A percentile compares a stretch with the other conserved stretches of the same genome.
phyloP scores from a whole-genome alignment of 768 basidiomycete genomes.

The Heimioporus sp. region DNA sequence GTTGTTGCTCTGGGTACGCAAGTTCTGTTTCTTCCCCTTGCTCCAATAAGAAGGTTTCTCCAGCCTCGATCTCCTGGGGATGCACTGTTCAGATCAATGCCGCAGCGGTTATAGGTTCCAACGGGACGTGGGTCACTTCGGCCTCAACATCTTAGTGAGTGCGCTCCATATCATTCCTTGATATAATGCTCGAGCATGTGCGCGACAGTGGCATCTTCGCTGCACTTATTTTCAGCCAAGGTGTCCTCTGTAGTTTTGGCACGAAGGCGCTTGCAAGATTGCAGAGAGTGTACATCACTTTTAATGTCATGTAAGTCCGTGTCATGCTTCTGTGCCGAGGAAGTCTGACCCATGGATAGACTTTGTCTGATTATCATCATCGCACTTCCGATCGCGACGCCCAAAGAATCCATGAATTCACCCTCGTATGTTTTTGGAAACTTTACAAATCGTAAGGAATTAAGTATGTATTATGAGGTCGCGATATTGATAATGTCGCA shows the following conservation, averaged over 20 bases:
- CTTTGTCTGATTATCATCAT: conserved; percentile 39
- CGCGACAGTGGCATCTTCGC: conserved; percentile 55
- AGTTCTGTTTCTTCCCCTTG: background rate
- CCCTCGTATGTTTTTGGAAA: conserved; percentile 55
- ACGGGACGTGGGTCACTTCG: conserved; percentile 33
- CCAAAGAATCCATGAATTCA: conserved; percentile 55
- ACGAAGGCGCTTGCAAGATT: conserved; percentile 64
- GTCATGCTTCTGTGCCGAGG: background rate
- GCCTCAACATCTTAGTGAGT: conserved; percentile 44
- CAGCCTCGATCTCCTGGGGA: conserved; percentile 63
- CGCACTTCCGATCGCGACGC: conserved; percentile 60
- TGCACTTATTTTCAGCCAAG: conserved; percentile 59
- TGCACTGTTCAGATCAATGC: conserved; percentile 63
- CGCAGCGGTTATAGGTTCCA: conserved; percentile 53
- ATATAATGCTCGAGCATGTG: conserved; percentile 36
- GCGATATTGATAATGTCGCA: conserved; percentile 12
- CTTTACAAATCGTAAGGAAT: no score
- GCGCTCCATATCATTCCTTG: conserved; percentile 26
- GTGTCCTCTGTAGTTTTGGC: conserved; percentile 60
- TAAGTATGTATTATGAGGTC: no score
- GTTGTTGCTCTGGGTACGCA: conserved; percentile 36
- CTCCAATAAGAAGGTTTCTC: conserved; percentile 3
- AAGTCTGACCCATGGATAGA: background rate
- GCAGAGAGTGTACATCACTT: conserved; percentile 48
- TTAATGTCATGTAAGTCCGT: conserved; percentile 37